Conservation (phyloP, 1,284 basidiomycete species). For the Puccinia triticina region DNA sequence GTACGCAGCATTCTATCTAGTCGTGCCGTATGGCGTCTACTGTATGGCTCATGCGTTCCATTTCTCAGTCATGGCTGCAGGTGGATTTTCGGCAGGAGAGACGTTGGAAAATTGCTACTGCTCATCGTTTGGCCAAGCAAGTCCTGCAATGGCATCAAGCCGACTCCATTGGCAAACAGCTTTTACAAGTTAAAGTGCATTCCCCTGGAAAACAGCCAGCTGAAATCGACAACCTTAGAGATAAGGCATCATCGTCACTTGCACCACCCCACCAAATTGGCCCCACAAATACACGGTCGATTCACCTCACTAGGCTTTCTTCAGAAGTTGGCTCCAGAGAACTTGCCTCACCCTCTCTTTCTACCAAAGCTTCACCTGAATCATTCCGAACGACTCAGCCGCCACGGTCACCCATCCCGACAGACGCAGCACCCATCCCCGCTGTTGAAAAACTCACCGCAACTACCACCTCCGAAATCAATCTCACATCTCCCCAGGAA, state of each 20-base stretch:
- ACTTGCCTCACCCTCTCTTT: conserved; percentile 21
- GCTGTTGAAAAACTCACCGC: conserved; percentile 2
- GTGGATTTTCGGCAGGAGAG: conserved; percentile 92
- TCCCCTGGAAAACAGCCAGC: background rate
- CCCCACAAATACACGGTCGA: conserved; percentile 17
- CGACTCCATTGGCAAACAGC: conserved; percentile 8
- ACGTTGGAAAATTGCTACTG: conserved; percentile 74
- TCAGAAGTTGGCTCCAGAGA: conserved; percentile 14
- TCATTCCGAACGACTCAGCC: conserved; percentile 11
- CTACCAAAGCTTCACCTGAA: conserved; percentile 31
- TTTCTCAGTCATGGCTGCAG: conserved; percentile 86
- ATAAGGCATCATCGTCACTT: background rate
- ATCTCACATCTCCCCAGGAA: conserved; percentile 3
- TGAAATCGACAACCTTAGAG: background rate
- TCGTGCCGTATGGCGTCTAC: background rate
- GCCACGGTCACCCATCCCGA: conserved; percentile 9
- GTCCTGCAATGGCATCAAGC: conserved; percentile 30
- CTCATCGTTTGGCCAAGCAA: conserved; percentile 31
- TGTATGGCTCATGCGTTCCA: background rate
- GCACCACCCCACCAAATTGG: conserved; percentile 1
- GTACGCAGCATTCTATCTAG: conserved; percentile 63
- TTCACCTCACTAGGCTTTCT: background rate
- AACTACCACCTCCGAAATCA: background rate
- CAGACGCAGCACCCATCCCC: conserved; percentile 6
- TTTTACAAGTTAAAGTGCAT: conserved; percentile 29